Conservation (phyloP, 179 eudicot species). For the Spergularia azorica region DNA sequence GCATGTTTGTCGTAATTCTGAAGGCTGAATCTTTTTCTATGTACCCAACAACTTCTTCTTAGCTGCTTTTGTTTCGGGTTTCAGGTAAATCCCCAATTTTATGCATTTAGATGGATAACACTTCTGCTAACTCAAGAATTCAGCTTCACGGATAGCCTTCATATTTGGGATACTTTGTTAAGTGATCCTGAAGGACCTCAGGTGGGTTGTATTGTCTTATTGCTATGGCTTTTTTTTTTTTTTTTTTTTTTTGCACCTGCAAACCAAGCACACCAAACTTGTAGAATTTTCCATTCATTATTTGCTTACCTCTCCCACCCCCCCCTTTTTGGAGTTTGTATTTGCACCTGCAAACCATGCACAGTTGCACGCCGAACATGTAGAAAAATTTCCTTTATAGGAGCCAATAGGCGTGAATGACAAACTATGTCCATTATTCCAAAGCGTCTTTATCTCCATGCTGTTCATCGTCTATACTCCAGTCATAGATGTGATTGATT, state of each 20-base stretch:
- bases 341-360: no score
- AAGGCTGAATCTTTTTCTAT: not conserved
- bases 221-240: not conserved
- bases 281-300: no score
- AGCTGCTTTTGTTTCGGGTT: constrained; percentile 23
- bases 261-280: not conserved
- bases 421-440: no score
- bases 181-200: constrained; percentile 99
- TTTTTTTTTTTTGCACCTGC: not conserved
- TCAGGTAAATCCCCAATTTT: constrained; percentile 98
- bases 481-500: not conserved
- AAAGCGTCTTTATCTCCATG: not conserved
- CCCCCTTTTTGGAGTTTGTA: no score
- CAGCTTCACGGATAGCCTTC: constrained; percentile 82
- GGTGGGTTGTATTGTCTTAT: constrained; percentile 44
- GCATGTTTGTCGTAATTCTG: not conserved
- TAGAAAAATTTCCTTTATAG: no score
- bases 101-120: constrained; percentile 98
- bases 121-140: constrained; percentile 98
- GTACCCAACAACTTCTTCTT: constrained; percentile 16
- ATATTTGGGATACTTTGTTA: constrained; percentile 91
- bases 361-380: no score
- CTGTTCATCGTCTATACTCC: not conserved
- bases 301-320: no score
- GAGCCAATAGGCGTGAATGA: not conserved